Base-by-base conservation (phyloP, 2,329 filamentous ascomycete genomes). In the Setomelanomma holmii region DNA sequence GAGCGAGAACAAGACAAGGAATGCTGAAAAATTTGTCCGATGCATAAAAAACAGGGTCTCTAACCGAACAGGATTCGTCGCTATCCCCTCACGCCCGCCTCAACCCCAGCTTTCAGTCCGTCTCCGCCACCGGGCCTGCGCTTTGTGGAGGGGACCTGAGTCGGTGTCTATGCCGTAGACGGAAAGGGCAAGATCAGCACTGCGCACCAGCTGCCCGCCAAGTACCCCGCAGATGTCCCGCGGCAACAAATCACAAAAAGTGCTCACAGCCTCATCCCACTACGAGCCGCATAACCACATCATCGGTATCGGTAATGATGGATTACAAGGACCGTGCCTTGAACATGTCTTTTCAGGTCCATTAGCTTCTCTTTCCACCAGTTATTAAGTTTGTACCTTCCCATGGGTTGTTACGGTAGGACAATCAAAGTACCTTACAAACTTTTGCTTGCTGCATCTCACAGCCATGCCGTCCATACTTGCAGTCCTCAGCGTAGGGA, bases 391-490 rank as follows among this genome's bases (percentile, higher is more conserved):
- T 30, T 30, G 10, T 14, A 3, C 10, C 27, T 14, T 30, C 27
- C 27, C 27, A 14, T 8, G 10, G 27, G 27, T 10, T 10, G 27
- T 30, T n/a, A 14, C 14, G 27, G 27, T 16, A 17, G 14, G 27
- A 30, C 27, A 30, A 10, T 14, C 27, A 8, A 30, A 30, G 27
- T 30, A 30, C 24, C 24, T 27, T 6, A n/a, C n/a, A n/a, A n/a
- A n/a, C n/a, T 14, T 30, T 30, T 6, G 27, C 27, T 14, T 30
- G 14, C 27, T 30, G n/a, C 27, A 38, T 38, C 17, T 17, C 16
- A 16, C 20, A 20, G 44, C 21, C 6, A 61, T 59, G 58, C 58
- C 48, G 22, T 55, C 46, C 10, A 53, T 53, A 5, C 48, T 39
- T 24, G 40, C 48, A 4, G 36, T 56, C 23, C 12, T 59, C 12